phyloP scores from a whole-genome alignment of 106 monocot genomes.

The Platanthera zijinensis region DNA sequence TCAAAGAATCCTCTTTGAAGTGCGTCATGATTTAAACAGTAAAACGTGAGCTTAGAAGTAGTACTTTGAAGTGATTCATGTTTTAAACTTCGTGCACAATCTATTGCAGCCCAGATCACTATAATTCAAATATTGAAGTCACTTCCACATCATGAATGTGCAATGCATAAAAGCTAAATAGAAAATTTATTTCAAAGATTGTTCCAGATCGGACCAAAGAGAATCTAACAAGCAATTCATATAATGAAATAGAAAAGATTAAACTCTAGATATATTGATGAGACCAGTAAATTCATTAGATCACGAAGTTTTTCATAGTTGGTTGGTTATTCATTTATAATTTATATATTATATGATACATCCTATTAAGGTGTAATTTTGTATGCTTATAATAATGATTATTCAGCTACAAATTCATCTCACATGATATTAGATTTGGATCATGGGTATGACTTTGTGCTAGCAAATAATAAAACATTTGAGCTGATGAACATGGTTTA shows the following conservation, averaged over 20 bases:
- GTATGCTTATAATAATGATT: too few species aligned
- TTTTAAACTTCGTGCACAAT: neutral
- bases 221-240: neutral
- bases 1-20: neutral
- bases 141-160: neutral
- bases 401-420: too few species aligned
- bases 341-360: too few species aligned
- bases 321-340: too few species aligned
- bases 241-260: too few species aligned
- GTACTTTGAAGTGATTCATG: neutral
- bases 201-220: neutral
- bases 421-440: too few species aligned
- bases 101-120: neutral
- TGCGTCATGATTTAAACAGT: neutral
- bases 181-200: neutral
- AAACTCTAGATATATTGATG: neutral
- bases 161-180: neutral
- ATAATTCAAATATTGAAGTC: neutral
- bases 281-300: neutral
- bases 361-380: too few species aligned
- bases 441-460: too few species aligned
- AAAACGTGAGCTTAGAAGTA: neutral
- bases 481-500: neutral
- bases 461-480: slow-evolving; percentile 6
- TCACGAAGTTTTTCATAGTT: neutral